Evolutionary conservation across 2,329 filamentous ascomycete genomes (phyloP).

Genomic region (Fusarium compactum): DNA sequence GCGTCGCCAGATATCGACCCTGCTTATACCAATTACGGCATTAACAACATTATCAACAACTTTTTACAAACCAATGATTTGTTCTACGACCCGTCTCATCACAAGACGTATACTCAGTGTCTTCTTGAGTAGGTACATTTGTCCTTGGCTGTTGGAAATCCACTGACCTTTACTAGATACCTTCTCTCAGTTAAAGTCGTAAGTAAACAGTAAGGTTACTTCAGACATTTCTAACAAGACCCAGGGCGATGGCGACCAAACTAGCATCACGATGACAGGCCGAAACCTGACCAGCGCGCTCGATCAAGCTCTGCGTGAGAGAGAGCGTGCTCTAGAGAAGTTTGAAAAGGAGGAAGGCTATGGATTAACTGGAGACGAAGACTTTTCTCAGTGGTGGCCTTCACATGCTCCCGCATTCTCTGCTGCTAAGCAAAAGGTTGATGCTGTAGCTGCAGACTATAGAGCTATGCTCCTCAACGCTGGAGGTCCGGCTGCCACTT

Average conservation of each 20-base stretch:
- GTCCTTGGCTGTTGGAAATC: no score
- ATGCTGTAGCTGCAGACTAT: conserved; percentile 21
- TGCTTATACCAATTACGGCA: conserved; percentile 33
- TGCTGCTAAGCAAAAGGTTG: conserved; percentile 24
- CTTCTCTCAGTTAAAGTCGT: conserved; percentile 35
- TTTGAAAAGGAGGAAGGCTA: conserved; percentile 31
- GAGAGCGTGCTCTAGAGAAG: conserved; percentile 16
- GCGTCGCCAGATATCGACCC: conserved; percentile 31
- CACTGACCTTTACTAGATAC: conserved; percentile 9
- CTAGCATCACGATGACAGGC: conserved; percentile 3
- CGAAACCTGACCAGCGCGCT: conserved; percentile 14
- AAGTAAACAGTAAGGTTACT: background rate
- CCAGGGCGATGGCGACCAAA: conserved; percentile 17
- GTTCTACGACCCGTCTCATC: conserved; percentile 35
- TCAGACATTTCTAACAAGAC: background rate
- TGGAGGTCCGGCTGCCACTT: conserved; percentile 20
- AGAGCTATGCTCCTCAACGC: conserved; percentile 7
- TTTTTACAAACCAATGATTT: conserved; percentile 32
- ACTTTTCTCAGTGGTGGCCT: conserved; percentile 36
- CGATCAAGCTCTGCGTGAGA: conserved; percentile 24
- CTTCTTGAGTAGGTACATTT: conserved; percentile 22
- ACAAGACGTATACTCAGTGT: conserved; percentile 36
- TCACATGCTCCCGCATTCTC: conserved; percentile 26
- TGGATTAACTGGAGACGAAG: conserved; percentile 22
- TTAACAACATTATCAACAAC: conserved; percentile 37